A percentile compares a stretch with the other conserved stretches of the same genome.
Evolutionary conservation across 495 filamentous ascomycete genomes (phyloP).

Genomic region (Penicillium pancosmium): DNA sequence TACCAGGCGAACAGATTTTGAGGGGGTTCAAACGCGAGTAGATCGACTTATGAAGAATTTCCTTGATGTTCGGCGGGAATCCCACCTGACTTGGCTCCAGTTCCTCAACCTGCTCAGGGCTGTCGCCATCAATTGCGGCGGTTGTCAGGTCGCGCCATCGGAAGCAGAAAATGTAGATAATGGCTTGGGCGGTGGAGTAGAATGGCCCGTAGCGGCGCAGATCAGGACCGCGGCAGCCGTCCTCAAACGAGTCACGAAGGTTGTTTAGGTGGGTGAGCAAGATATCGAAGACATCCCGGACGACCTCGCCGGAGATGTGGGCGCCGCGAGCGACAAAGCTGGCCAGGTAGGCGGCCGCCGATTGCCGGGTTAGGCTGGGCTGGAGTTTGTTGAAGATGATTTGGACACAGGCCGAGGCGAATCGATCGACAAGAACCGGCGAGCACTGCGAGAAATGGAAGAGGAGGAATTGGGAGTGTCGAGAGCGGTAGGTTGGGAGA

Average conservation of each 20-base stretch:
- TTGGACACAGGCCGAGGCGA: constrained; percentile 75
- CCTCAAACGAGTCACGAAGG: constrained; percentile 64
- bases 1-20: constrained; percentile 90
- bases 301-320: constrained; percentile 71
- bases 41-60: constrained; percentile 71
- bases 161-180: constrained; percentile 97
- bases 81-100: constrained; percentile 64
- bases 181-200: constrained; percentile 85
- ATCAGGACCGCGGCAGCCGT: constrained; percentile 77
- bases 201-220: constrained; percentile 79
- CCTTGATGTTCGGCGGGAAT: constrained; percentile 74
- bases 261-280: constrained; percentile 72
- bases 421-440: constrained; percentile 72
- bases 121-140: constrained; percentile 52
- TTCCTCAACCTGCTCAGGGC: constrained; percentile 52
- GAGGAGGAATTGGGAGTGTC: constrained; percentile 86
- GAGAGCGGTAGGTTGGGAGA: constrained; percentile 82
- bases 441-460: constrained; percentile 90
- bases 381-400: constrained; percentile 64
- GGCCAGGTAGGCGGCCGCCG: constrained; percentile 88
- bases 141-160: constrained; percentile 87
- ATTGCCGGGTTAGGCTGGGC: constrained; percentile 71
- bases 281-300: constrained; percentile 75
- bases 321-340: constrained; percentile 90
- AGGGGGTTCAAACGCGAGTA: constrained; percentile 89